These are phyloP conservation scores for Clarireedia homoeocarpa DNA, from an alignment of 2,329 filamentous ascomycete species.

Conservation along the genomic window DNA sequence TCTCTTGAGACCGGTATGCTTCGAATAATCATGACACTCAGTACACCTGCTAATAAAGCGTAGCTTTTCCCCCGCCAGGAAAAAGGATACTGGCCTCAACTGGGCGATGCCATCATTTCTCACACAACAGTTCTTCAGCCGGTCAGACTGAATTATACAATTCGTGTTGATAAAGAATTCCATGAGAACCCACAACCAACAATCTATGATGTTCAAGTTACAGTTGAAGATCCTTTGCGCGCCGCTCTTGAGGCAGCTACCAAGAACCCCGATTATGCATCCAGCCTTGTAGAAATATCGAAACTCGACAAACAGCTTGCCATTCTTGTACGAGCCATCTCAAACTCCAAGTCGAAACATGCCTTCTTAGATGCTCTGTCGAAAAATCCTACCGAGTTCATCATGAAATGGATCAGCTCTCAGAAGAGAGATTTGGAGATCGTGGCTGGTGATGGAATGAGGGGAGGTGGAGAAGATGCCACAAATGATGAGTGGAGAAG, in stretches of 20 bases:
- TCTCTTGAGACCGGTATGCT: constrained; percentile 62
- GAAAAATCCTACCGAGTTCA: constrained; percentile 75
- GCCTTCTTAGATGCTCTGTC: constrained; percentile 74
- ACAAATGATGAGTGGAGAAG: constrained; percentile 62
- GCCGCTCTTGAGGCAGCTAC: constrained; percentile 57
- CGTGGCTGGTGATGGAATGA: constrained; percentile 28
- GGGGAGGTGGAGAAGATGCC: constrained; percentile 49
- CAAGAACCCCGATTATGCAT: constrained; percentile 60
- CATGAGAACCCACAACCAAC: constrained; percentile 69
- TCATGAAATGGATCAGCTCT: constrained; percentile 80
- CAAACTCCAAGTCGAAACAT: constrained; percentile 82
- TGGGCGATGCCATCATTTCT: constrained; percentile 69
- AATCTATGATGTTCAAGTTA: constrained; percentile 82
- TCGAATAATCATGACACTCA: not conserved
- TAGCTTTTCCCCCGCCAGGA: constrained; percentile 40
- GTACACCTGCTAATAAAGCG: not conserved
- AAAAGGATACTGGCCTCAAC: constrained; percentile 74
- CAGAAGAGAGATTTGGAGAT: constrained; percentile 55
- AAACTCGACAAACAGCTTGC: constrained; percentile 79
- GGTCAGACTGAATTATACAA: constrained; percentile 80
- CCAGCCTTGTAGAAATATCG: constrained; percentile 68
- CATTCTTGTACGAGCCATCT: constrained; percentile 71
- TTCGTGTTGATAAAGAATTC: constrained; percentile 82
- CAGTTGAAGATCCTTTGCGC: constrained; percentile 74
- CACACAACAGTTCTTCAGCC: constrained; percentile 77